Base-by-base conservation (phyloP, 805 yeast genomes). In the Blastobotrys mokoenaii region DNA sequence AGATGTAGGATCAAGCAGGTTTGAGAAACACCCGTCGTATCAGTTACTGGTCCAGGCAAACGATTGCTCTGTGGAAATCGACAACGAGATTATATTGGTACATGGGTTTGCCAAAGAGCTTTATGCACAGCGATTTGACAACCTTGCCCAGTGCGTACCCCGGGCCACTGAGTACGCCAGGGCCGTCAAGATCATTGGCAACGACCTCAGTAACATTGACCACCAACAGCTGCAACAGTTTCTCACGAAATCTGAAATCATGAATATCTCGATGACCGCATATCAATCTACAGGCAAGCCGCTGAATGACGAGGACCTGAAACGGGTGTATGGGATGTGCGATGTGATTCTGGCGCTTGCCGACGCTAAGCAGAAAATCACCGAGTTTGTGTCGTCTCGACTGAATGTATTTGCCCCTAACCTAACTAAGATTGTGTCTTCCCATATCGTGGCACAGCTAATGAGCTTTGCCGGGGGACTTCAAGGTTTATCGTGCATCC, bases 321-420 rank as follows among this genome's bases (percentile, higher is more conserved):
- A 53, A 0, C 57, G 58, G 3, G 57, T 84, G 1, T 16, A 56
- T 3, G 61, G 64, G 3, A 74, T 79, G 0, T 75, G 84, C 51
- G 64, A 68, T 2, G 57, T 76, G 2, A 57, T 84, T 1, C 43
- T 73, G 3, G 64, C 67, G 7, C 64, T 86, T 10, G 67, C 71
- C 37, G 62, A 59, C 0, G 64, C 76, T 0, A 67, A 74, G 45
- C 48, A 48, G 1, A 61, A 63, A 32, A 69, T 87, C 7, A 70
- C 78, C 1, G 46, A 58, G 1, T 82, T 73, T 54, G 77, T 87
- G 12, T 67, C 89, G 0, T 59, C 70, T 1, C 74, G 78, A 53
- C 69, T 84, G 17, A 64, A 73, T 1, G 58, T 62, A 1, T 72
- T 80, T 52, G 94, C 96, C 0, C 98, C 97, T 1, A 90, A 93